A percentile compares a stretch with the other conserved stretches of the same genome.
These are phyloP conservation scores for Penicillium sp. DNA, from an alignment of 2,329 filamentous ascomycete species.

Conservation along the genomic window DNA sequence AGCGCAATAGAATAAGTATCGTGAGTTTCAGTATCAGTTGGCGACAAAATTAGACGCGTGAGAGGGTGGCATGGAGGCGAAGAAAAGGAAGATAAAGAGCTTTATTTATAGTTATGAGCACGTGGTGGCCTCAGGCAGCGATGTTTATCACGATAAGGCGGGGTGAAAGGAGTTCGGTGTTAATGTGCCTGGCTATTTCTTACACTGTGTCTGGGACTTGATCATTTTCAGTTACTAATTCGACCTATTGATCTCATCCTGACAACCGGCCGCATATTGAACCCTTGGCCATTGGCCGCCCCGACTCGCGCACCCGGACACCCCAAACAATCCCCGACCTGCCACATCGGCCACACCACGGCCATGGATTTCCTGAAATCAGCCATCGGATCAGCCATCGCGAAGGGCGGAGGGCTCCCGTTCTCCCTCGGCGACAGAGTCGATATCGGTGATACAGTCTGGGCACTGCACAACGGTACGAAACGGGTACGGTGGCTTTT, in stretches of 20 bases:
- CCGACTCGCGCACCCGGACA: background rate
- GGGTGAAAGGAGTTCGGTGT: constrained; percentile 8
- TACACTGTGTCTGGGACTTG: background rate
- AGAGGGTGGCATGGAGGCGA: background rate
- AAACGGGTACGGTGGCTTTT: constrained; percentile 56
- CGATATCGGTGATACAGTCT: constrained; percentile 86
- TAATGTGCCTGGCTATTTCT: background rate
- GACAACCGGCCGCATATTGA: too few relatives aligned
- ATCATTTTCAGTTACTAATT: background rate
- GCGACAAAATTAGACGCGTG: background rate
- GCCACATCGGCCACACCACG: constrained; percentile 5
- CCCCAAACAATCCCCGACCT: constrained; percentile 7
- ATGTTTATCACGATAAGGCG: constrained; percentile 15
- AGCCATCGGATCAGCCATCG: constrained; percentile 90
- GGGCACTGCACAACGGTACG: constrained; percentile 91
- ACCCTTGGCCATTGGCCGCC: constrained; percentile 6
- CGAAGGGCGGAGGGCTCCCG: constrained; percentile 84
- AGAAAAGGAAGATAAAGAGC: background rate
- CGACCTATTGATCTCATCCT: too few relatives aligned
- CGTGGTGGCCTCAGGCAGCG: constrained; percentile 1
- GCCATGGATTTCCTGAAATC: constrained; percentile 96
- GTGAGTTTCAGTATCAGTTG: background rate
- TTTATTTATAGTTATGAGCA: background rate
- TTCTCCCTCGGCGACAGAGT: constrained; percentile 89
- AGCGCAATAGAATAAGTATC: background rate